Conservation (phyloP, 2,329 filamentous ascomycete genomes). For the Monilinia polystroma region DNA sequence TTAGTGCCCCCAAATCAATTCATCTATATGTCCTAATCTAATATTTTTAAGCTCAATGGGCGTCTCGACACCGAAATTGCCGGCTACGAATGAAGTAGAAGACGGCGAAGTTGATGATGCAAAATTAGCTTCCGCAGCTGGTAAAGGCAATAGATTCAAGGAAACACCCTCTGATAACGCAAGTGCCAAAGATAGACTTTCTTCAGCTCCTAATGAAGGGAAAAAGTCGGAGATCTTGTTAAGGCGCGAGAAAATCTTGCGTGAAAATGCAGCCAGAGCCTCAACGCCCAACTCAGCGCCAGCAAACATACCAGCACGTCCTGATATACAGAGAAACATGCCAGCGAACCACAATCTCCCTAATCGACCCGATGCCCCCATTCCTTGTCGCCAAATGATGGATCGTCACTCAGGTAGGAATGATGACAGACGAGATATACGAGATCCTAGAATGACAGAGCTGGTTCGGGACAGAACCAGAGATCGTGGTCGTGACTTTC, state of each 20-base stretch:
- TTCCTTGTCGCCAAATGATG: conserved; percentile 36
- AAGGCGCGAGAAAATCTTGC: conserved; percentile 35
- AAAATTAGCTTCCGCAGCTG: conserved; percentile 39
- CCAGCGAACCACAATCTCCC: conserved; percentile 35
- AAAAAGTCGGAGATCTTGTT: conserved; percentile 36
- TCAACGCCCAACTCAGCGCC: conserved; percentile 27
- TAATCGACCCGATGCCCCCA: conserved; percentile 39
- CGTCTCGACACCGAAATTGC: conserved; percentile 36
- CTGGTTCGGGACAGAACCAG: conserved; percentile 34
- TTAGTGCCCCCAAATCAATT: conserved; percentile 27
- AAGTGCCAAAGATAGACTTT: conserved; percentile 30
- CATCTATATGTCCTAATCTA: conserved; percentile 38
- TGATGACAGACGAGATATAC: conserved; percentile 38
- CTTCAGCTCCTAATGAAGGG: conserved; percentile 27
- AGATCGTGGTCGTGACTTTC: conserved; percentile 38
- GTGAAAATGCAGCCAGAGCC: conserved; percentile 35
- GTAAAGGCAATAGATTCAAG: conserved; percentile 16
- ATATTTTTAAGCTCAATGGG: conserved; percentile 37
- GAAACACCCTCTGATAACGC: conserved; percentile 21
- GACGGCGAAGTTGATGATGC: conserved; percentile 72
- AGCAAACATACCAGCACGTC: conserved; percentile 30
- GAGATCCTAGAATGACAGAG: conserved; percentile 33
- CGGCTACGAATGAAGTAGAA: conserved; percentile 55
- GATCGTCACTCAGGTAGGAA: conserved; percentile 38
- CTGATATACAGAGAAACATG: conserved; percentile 30